Conservation (phyloP, 768 basidiomycete species). For the Russula lepida region DNA sequence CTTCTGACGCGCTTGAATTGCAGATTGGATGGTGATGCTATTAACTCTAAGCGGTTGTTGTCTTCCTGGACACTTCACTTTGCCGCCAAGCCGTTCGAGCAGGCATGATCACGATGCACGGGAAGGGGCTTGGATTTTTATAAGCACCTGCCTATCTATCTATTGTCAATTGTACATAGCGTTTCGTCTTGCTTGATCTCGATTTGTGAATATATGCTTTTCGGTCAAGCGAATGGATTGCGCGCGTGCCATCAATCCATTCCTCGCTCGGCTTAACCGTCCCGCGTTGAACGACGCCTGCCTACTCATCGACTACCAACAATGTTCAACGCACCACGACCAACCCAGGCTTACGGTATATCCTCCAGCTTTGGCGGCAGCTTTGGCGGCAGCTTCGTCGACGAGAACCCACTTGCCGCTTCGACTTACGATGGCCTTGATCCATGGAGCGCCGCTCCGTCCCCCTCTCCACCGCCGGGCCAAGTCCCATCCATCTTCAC, state of each 20-base stretch:
- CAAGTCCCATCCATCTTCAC: slow-evolving; percentile 37
- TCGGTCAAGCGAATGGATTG: not conserved
- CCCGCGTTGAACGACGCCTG: too few species aligned
- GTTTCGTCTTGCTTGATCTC: not conserved
- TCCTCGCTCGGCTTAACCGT: slow-evolving; percentile 3
- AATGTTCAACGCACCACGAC: slow-evolving; percentile 84
- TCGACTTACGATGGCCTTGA: slow-evolving; percentile 69
- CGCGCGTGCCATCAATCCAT: not conserved
- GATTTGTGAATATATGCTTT: not conserved
- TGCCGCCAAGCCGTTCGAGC: slow-evolving; percentile 53
- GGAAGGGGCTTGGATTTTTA: not conserved
- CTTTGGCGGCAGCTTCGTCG: slow-evolving; percentile 66
- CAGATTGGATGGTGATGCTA: slow-evolving; percentile 78
- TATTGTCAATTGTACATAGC: not conserved
- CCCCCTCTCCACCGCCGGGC: slow-evolving; percentile 51
- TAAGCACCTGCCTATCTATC: not conserved
- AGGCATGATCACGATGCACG: slow-evolving; percentile 1
- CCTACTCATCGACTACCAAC: slow-evolving; percentile 16
- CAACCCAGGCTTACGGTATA: slow-evolving; percentile 56
- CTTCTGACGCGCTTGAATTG: slow-evolving; percentile 11
- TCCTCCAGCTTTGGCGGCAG: slow-evolving; percentile 56
- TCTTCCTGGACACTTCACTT: slow-evolving; percentile 94
- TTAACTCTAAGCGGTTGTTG: slow-evolving; percentile 76
- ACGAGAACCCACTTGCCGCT: slow-evolving; percentile 59
- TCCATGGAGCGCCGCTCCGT: slow-evolving; percentile 67